Percentiles rank a stretch among this genome's conserved stretches.
phyloP scores from a whole-genome alignment of 2,329 filamentous ascomycete species.

The Botryosphaeria dothidea region DNA sequence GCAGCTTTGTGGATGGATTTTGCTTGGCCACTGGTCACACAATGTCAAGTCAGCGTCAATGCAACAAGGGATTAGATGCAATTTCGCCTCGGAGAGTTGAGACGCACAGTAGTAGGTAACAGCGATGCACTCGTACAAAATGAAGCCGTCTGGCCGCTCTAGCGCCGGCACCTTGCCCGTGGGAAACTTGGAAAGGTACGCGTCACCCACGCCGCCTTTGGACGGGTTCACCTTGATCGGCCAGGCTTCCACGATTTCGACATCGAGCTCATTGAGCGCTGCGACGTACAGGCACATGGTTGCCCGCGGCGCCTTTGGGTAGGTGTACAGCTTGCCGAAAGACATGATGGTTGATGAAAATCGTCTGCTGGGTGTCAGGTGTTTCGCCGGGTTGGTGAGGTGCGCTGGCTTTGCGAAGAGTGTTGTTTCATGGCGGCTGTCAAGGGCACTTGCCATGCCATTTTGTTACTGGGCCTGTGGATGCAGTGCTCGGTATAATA shows the following conservation, averaged over 20 bases:
- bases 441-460: too few relatives aligned
- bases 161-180: conserved; percentile 55
- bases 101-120: conserved; percentile 43
- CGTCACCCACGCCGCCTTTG: conserved; percentile 45
- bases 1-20: not conserved
- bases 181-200: conserved; percentile 54
- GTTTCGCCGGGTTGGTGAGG: not conserved
- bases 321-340: not conserved
- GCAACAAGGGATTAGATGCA: not conserved
- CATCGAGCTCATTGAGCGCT: conserved; percentile 28
- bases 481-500: too few relatives aligned
- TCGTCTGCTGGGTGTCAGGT: not conserved
- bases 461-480: too few relatives aligned
- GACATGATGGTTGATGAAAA: not conserved
- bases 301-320: conserved; percentile 19
- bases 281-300: conserved; percentile 26
- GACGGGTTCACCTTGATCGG: conserved; percentile 36
- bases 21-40: not conserved
- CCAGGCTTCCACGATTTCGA: conserved; percentile 26
- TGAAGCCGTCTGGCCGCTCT: conserved; percentile 50
- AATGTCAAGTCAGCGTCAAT: not conserved
- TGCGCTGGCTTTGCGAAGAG: too few relatives aligned
- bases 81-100: too few relatives aligned
- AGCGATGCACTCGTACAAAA: conserved; percentile 48
- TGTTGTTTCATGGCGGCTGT: too few relatives aligned